Evolutionary conservation across 768 basidiomycete genomes (phyloP), one percentile per base, ranked within the genome.

Genomic region (Baorangia bicolor): DNA sequence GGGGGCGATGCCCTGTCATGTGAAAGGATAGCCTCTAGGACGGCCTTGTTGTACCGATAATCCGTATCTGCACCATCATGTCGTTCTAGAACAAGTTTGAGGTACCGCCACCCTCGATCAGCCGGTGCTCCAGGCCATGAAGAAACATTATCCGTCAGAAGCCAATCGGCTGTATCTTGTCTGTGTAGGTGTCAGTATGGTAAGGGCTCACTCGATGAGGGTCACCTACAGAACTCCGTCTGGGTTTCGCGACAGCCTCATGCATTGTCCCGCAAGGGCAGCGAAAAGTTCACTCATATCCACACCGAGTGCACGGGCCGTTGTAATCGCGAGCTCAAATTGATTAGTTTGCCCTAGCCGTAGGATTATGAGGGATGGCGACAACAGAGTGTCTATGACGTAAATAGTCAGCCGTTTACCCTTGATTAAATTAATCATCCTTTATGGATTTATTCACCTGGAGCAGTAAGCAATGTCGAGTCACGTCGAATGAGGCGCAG

Each of bases 241-340:
- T 6, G 83, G 78, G 55, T 82, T 81, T 63, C 78, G 81, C 56
- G 88, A 81, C 40, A 97, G 74, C 55, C 87, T 83, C 44, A 95
- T 71, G 70, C 94, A 97, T 66, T 92, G 86, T 35, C 75, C 77
- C 0, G 93, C 85, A 58, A 98, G 74, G 58, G 83, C 79, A 39
- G 82, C 81, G 66, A 98, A 96, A 12, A 96, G 64, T 58, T 92
- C 88, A 4, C 86, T 84, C 89, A 98, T 91, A 69, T 97, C 92
- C 39, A 93, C 84, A 33, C 83, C 78, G 39, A 97, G 81, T 42
- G 82, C 83, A 33, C 83, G 80, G 3, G 92, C 94, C 28, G 86
- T 82, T 6, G 83, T 73, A 71, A 96, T 82, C 3, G 96, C 96
- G 49, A 82, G 76, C 61, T 86, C 90, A 71, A 90, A 95, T 60